Conservation (phyloP, 1,284 basidiomycete species). For the Moesziomyces parantarcticus region DNA sequence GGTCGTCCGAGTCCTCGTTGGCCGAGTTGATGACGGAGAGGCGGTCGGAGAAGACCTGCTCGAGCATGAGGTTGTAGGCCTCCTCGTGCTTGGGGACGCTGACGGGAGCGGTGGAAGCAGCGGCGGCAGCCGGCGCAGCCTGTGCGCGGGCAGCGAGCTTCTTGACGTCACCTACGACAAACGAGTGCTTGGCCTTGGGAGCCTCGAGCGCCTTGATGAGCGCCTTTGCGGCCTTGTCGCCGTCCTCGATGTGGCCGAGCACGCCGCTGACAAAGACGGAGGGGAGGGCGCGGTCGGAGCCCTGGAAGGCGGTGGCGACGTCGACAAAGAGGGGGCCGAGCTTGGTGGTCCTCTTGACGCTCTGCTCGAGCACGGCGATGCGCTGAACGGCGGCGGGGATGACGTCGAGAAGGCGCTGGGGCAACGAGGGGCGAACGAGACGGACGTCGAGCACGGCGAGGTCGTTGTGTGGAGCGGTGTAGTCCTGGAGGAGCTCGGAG, state of each 20-base stretch:
- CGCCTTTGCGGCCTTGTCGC: slow-evolving; percentile 48
- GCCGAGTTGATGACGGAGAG: slow-evolving; percentile 81
- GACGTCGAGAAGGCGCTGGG: slow-evolving; percentile 75
- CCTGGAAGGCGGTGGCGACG: slow-evolving; percentile 79
- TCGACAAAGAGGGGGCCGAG: slow-evolving; percentile 91
- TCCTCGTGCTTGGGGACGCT: slow-evolving; percentile 84
- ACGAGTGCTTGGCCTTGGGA: slow-evolving; percentile 53
- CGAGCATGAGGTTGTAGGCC: slow-evolving; percentile 89
- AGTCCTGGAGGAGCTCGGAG: slow-evolving; percentile 68
- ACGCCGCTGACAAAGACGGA: slow-evolving; percentile 52
- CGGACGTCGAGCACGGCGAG: slow-evolving; percentile 78
- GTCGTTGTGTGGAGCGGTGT: slow-evolving; percentile 56
- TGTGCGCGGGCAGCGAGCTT: slow-evolving; percentile 66
- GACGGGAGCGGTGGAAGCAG: slow-evolving; percentile 31
- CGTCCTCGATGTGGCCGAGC: slow-evolving; percentile 55
- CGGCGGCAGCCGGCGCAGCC: slow-evolving; percentile 34
- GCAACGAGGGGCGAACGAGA: slow-evolving; percentile 80
- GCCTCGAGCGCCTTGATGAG: slow-evolving; percentile 50
- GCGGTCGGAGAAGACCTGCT: slow-evolving; percentile 82
- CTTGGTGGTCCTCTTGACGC: slow-evolving; percentile 80
- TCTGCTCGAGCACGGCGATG: slow-evolving; percentile 86
- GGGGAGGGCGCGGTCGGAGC: slow-evolving; percentile 68
- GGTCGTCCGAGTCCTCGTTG: slow-evolving; percentile 46
- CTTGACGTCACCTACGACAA: slow-evolving; percentile 67
- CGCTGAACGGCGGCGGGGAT: slow-evolving; percentile 77